phyloP scores from a whole-genome alignment of 2,329 filamentous ascomycete species.

The Fusarium sp. region DNA sequence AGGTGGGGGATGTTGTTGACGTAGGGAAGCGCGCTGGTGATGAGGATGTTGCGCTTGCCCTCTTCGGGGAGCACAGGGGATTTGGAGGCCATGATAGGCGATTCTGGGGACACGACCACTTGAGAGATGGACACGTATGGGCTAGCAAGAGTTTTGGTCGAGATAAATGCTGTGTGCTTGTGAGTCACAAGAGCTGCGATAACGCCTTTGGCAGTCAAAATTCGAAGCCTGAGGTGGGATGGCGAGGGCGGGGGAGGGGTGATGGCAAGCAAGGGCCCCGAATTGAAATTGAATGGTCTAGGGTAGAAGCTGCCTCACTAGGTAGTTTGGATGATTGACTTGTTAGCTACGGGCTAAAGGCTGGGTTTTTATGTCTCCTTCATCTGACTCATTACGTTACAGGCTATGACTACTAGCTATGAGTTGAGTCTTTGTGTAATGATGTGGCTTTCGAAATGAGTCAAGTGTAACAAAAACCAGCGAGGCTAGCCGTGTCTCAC shows the following conservation, averaged over 20 bases:
- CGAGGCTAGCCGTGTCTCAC: too few relatives aligned
- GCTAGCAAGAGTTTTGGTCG: background rate
- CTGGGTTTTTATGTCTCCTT: too few relatives aligned
- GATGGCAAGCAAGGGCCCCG: background rate
- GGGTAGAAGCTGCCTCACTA: conserved; percentile 21
- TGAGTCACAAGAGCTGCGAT: conserved; percentile 42
- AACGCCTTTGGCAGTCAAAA: conserved; percentile 41
- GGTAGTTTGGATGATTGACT: background rate
- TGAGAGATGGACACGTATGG: background rate
- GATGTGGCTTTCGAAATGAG: too few relatives aligned
- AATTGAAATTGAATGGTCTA: conserved; percentile 8
- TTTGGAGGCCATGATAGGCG: conserved; percentile 41
- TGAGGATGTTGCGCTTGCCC: conserved; percentile 86
- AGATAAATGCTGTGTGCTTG: conserved; percentile 18
- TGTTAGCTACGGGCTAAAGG: too few relatives aligned
- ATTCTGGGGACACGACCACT: conserved; percentile 13
- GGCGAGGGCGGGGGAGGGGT: conserved; percentile 43
- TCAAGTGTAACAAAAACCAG: too few relatives aligned
- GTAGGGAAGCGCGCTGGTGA: conserved; percentile 92
- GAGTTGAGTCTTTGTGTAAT: too few relatives aligned
- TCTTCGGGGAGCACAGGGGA: conserved; percentile 69
- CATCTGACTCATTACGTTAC: too few relatives aligned
- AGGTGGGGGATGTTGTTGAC: conserved; percentile 81
- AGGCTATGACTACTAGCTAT: too few relatives aligned
- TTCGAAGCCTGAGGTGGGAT: conserved; percentile 35